These are phyloP conservation scores for Arctium minus DNA, from an alignment of 129 eudicot species.

Conservation along the genomic window DNA sequence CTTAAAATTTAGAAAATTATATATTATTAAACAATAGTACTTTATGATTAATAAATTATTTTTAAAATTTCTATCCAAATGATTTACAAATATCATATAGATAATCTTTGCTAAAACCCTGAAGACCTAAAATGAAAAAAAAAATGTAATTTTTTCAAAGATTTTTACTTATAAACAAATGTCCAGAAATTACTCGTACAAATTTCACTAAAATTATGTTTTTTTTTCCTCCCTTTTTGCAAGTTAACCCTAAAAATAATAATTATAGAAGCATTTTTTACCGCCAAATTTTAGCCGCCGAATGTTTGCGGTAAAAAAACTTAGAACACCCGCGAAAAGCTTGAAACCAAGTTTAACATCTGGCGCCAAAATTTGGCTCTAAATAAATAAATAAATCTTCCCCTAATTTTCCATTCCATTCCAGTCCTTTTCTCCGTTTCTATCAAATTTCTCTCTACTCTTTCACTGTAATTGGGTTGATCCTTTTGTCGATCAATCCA, in stretches of 20 bases:
- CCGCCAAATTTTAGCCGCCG: slow-evolving; percentile 15
- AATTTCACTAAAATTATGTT: not conserved
- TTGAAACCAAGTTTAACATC: slow-evolving; percentile 2
- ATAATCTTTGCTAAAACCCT: no score
- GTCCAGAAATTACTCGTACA: no score
- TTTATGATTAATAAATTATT: no score
- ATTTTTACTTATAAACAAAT: no score
- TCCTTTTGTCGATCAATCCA: not conserved
- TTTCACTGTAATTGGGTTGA: not conserved
- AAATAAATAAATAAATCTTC: not conserved
- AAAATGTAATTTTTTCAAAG: no score
- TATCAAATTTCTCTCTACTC: not conserved
- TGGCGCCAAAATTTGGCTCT: slow-evolving; percentile 22
- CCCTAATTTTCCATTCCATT: not conserved
- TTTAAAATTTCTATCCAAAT: no score
- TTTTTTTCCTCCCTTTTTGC: not conserved
- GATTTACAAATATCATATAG: no score
- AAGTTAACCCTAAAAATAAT: not conserved
- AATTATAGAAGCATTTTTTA: not conserved
- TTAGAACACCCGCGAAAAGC: slow-evolving; percentile 17
- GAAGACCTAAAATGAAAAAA: no score
- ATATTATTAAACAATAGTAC: no score
- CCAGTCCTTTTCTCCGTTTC: not conserved
- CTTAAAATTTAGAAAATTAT: no score
- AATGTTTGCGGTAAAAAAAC: not conserved